Base-by-base conservation (phyloP, 768 basidiomycete species). In the Leccinum rimulosum region DNA sequence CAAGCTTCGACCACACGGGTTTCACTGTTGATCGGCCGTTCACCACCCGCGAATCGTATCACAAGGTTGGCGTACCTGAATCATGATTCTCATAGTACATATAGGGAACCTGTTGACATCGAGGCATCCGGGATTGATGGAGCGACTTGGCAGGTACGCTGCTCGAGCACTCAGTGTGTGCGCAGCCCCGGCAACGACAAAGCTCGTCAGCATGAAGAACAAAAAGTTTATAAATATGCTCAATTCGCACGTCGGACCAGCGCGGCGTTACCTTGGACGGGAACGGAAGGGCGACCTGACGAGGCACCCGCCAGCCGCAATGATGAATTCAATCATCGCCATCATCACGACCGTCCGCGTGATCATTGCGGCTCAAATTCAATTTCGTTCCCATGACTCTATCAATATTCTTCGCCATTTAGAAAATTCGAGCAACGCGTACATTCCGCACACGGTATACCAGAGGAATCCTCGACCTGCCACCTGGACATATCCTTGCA, bases 391-490 rank as follows among this genome's bases (percentile, higher is more conserved):
- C 72, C 73, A 4, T 68, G n/a, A 43, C 43, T 19, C n/a, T 19
- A 43, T 11, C 58, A 0, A 43, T 43, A 36, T 69, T 72, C 38
- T 38, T 63, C 3, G 58, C 66, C 51, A n/a, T 43, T 65, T 65
- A 33, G 61, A 64, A 35, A 76, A 68, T 12, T 56, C 59, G 51
- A 77, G 73, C 15, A 61, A 55, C 9, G 70, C 62, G 4, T 75
- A 70, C 49, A 73, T 68, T 38, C 59, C 66, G 5, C 68, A 60
- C 9, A 74, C 61, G 11, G 65, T 66, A 19, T 66, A 55, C 64
- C 70, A 74, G 10, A 76, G 6, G 68, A 64, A 40, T 71, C 66
- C 6, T 67, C 72, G 28, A 70, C 47, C 49, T 66, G 54, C 27
- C 61, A 8, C 72, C 72, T 36, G 62, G 66, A 50, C 64, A 73